Percentiles rank a stretch among this genome's conserved stretches.
Conservation (phyloP, 1,139 yeast species). For the Hemisphaericaspora lyxosophila region DNA sequence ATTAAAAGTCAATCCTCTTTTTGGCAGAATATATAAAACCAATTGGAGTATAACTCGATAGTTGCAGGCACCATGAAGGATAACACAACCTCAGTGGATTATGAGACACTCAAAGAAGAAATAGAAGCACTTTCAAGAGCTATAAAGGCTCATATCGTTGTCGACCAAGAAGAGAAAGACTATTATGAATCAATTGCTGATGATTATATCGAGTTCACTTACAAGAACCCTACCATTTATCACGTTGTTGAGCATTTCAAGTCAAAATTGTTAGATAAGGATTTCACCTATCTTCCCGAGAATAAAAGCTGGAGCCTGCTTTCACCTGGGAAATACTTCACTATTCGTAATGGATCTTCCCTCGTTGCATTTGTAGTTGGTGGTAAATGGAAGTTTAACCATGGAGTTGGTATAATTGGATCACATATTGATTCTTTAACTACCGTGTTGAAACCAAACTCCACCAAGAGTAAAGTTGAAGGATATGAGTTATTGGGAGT, state of each 20-base stretch:
- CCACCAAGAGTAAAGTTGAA: slow-evolving; percentile 29
- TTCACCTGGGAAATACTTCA: slow-evolving; percentile 29
- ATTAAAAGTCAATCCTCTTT: too few species aligned
- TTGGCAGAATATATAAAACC: too few species aligned
- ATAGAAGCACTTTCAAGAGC: too few species aligned
- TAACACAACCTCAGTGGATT: too few species aligned
- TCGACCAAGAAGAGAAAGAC: slow-evolving; percentile 6
- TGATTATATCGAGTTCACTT: slow-evolving; percentile 38
- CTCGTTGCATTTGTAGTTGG: slow-evolving; percentile 44
- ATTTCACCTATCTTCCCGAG: slow-evolving; percentile 33
- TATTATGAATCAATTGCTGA: slow-evolving; percentile 36
- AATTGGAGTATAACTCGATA: too few species aligned
- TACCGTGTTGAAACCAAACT: slow-evolving; percentile 38
- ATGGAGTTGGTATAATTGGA: slow-evolving; percentile 43
- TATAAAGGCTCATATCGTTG: too few species aligned
- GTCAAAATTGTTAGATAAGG: slow-evolving; percentile 25
- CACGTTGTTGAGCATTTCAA: slow-evolving; percentile 37
- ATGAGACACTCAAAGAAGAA: too few species aligned
- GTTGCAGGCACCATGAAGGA: too few species aligned
- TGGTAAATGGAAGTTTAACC: slow-evolving; percentile 35
- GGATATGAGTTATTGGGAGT: slow-evolving; percentile 47
- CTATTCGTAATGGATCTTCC: slow-evolving; percentile 37
- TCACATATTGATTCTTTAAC: slow-evolving; percentile 46
- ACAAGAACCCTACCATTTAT: slow-evolving; percentile 42
- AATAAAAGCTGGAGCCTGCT: slow-evolving; percentile 20